phyloP scores from a whole-genome alignment of 2,329 filamentous ascomycete species.

The Pseudonectria buxi region DNA sequence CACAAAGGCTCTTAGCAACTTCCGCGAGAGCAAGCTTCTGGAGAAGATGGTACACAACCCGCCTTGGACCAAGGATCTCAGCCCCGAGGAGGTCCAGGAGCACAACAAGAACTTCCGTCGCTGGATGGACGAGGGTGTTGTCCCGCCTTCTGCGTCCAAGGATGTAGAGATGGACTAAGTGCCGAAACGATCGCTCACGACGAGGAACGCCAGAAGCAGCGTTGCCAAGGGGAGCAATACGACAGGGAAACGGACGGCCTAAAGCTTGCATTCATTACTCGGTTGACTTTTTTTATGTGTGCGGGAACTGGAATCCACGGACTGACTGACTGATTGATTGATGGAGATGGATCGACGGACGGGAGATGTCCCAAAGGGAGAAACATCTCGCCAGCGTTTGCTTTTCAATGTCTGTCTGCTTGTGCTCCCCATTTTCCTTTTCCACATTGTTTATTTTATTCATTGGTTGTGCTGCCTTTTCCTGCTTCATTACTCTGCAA shows the following conservation, averaged over 20 bases:
- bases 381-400: constrained; percentile 15
- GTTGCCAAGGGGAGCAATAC: too few species aligned
- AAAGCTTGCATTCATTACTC: too few species aligned
- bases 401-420: constrained; percentile 5
- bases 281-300: too few species aligned
- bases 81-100: constrained; percentile 68
- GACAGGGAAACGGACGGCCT: too few species aligned
- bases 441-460: constrained; percentile 10
- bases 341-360: constrained; percentile 2
- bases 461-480: constrained; percentile 3
- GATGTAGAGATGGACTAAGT: constrained; percentile 28
- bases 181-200: constrained; percentile 1
- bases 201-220: too few species aligned
- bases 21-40: constrained; percentile 62
- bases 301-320: too few species aligned
- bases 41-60: constrained; percentile 81
- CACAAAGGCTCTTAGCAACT: constrained; percentile 48
- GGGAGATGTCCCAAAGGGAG: constrained; percentile 3
- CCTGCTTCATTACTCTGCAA: too few species aligned
- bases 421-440: constrained; percentile 6
- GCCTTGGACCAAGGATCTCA: constrained; percentile 71
- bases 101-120: constrained; percentile 59
- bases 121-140: constrained; percentile 45
- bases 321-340: not conserved
- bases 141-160: constrained; percentile 28